Percentiles rank a stretch among this genome's conserved stretches.
These are phyloP conservation scores for Stylonectria norvegica DNA, from an alignment of 2,329 filamentous ascomycete species.

Conservation along the genomic window DNA sequence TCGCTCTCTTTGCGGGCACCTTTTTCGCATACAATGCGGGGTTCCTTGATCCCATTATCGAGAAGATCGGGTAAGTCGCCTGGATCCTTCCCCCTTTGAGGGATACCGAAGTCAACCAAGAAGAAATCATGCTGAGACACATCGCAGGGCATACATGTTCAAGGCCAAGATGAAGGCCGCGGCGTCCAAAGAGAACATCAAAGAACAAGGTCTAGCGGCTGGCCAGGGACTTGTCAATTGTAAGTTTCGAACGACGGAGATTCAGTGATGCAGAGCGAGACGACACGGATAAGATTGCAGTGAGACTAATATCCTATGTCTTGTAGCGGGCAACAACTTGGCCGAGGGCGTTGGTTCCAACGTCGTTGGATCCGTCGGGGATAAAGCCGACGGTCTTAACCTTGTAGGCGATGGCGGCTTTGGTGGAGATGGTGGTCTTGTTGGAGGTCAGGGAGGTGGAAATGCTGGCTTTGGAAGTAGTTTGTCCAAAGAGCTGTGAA, in stretches of 20 bases:
- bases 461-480: too few relatives aligned
- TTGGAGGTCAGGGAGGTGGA: too few relatives aligned
- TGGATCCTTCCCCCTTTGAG: neutral
- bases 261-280: too few relatives aligned
- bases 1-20: conserved; percentile 2
- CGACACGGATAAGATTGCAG: too few relatives aligned
- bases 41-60: conserved; percentile 4
- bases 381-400: too few relatives aligned
- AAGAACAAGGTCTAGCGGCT: conserved; percentile 5
- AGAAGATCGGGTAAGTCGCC: conserved; percentile 7
- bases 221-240: too few relatives aligned
- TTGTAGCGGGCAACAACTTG: too few relatives aligned
- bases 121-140: conserved; percentile 5
- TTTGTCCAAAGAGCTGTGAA: too few relatives aligned
- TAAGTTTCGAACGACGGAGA: too few relatives aligned
- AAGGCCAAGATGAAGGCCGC: conserved; percentile 5
- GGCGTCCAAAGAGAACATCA: conserved; percentile 5
- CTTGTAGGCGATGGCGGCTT: too few relatives aligned
- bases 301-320: too few relatives aligned
- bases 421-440: conserved; percentile 3
- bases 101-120: neutral
- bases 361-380: conserved; percentile 7
- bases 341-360: too few relatives aligned
- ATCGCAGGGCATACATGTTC: conserved; percentile 6
- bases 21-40: conserved; percentile 5